These are phyloP conservation scores for Pyrus bretschneideri DNA, from an alignment of 306 rosid species.

Conservation along the genomic window DNA sequence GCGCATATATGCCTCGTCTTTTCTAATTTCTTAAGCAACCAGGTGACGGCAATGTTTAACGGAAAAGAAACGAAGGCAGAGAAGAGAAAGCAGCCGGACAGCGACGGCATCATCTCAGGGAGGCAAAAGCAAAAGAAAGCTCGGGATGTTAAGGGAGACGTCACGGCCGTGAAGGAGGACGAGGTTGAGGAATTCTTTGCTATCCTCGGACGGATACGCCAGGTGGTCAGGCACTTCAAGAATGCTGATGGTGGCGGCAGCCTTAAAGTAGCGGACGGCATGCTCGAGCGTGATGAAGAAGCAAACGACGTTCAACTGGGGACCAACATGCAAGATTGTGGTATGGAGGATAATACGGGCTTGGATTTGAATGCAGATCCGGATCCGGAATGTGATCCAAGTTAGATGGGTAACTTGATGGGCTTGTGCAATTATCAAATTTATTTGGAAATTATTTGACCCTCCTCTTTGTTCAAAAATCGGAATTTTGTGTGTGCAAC, in stretches of 20 bases:
- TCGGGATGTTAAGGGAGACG: conserved; percentile 2
- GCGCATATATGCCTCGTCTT: neutral
- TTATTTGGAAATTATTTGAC: neutral
- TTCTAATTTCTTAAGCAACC: neutral
- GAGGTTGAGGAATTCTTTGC: conserved; percentile 46
- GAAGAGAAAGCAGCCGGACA: conserved; percentile 15
- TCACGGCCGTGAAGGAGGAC: conserved; percentile 17
- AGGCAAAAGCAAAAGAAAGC: conserved; percentile 24
- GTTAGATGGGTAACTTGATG: neutral
- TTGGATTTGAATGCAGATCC: conserved; percentile 28
- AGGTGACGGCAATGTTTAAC: neutral
- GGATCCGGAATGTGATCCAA: neutral
- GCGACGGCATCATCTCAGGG: neutral
- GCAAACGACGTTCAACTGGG: neutral
- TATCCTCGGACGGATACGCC: conserved; percentile 28
- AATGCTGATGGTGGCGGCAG: neutral
- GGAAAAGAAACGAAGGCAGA: neutral
- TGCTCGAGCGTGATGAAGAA: conserved; percentile 11
- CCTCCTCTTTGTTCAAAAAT: neutral
- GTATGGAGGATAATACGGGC: neutral
- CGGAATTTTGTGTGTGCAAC: neutral
- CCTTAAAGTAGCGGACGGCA: neutral
- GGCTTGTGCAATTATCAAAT: neutral
- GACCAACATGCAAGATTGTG: neutral
- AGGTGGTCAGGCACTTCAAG: conserved; percentile 24